phyloP scores from a whole-genome alignment of 495 filamentous ascomycete species.

The Sordaria brevicollis region DNA sequence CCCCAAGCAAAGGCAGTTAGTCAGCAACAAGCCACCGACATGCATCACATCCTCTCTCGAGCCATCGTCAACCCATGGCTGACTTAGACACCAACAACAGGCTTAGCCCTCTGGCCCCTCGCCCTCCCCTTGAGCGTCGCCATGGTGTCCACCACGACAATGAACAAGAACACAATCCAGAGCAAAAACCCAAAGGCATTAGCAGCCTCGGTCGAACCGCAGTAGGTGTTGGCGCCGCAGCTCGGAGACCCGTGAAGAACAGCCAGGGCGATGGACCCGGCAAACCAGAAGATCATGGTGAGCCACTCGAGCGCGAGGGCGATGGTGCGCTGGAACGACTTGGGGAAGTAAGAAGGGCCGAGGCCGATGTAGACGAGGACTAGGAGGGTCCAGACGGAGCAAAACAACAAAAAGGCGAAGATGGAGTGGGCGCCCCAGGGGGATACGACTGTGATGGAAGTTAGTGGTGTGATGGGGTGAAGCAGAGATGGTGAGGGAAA shows the following conservation, averaged over 20 bases:
- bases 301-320: constrained; percentile 57
- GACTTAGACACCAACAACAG: background rate
- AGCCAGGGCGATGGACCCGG: constrained; percentile 65
- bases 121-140: background rate
- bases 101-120: background rate
- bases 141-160: constrained; percentile 26
- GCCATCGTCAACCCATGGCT: too few species aligned
- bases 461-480: constrained; percentile 5
- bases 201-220: constrained; percentile 31
- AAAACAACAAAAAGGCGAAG: constrained; percentile 67
- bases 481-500: background rate
- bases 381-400: constrained; percentile 61
- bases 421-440: constrained; percentile 29
- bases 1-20: background rate
- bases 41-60: background rate
- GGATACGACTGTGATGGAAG: constrained; percentile 20
- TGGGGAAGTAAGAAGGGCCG: constrained; percentile 48
- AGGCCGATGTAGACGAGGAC: constrained; percentile 56
- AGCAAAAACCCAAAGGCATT: constrained; percentile 39
- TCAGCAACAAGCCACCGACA: background rate
- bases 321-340: constrained; percentile 46
- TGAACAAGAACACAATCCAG: constrained; percentile 30
- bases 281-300: constrained; percentile 85
- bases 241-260: constrained; percentile 41
- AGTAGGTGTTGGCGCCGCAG: constrained; percentile 19